Base-by-base conservation (phyloP, 2,329 filamentous ascomycete genomes). In the Bipolaris gigantea region DNA sequence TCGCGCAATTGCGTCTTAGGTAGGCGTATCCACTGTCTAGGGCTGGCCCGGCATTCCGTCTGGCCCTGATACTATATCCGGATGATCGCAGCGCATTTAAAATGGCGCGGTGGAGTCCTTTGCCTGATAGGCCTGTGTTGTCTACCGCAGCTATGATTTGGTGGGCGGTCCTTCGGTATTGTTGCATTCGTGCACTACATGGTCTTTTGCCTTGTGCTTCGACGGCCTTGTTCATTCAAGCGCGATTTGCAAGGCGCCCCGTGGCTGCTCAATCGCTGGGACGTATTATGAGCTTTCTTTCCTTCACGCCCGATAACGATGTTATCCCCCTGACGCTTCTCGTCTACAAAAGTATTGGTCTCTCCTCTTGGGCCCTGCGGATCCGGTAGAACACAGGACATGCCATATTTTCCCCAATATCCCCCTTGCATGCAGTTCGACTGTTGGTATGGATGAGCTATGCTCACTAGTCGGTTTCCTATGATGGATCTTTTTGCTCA, bases 1-100 rank as follows among this genome's bases (percentile, higher is more conserved):
- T 47, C 75, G 79, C 41, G 78, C 79, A 34, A 73, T 81, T 60
- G 79, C 79, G 55, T 81, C 79, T 46, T 81, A 71, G 59, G 40
- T 53, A 40, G 51, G 54, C 52, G 42, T 59, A 25, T 53, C 50
- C 13, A 43, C 42, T 50, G 48, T 51, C 32, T 54, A 47, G 42
- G 42, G 36, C 51, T 48, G 50, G 53, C 57, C 39, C 50, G 38
- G 36, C 53, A 44, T 49, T 15, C 21, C 48, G 48, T 50, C 50
- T 56, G 40, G 53, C 35, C 43, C 57, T 53, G 44, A 46, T 48
- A 53, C 56, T 60, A 54, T 54, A 59, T 63, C 55, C 51, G 55
- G 61, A 66, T 60, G 61, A 64, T 64, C 61, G 60, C 63, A 61
- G 59, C 66, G 62, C 65, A 66, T 56, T 60, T 57, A 52, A 54